These are phyloP conservation scores for Chalciporus sphaerocephalus DNA, from an alignment of 768 basidiomycete genomes.

Conservation along the genomic window DNA sequence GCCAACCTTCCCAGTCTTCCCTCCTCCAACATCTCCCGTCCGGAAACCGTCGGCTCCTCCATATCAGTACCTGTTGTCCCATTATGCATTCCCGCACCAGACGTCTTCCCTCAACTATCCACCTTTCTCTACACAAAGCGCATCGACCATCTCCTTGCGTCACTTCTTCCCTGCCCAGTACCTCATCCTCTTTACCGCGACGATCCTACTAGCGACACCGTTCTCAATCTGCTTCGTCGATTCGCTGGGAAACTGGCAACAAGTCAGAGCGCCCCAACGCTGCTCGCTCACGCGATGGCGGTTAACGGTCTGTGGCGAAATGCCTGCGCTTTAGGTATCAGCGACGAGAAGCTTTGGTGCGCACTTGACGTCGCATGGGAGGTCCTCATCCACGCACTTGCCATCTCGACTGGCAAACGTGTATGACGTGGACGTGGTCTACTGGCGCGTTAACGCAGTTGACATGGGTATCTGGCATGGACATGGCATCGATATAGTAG, in stretches of 20 bases:
- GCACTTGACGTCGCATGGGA: slow-evolving; percentile 50
- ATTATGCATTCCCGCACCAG: slow-evolving; percentile 64
- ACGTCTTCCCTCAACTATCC: slow-evolving; percentile 62
- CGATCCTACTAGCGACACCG: slow-evolving; percentile 20
- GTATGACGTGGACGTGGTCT: slow-evolving; percentile 7
- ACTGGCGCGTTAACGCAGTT: no score
- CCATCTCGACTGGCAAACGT: slow-evolving; percentile 23
- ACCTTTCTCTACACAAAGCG: slow-evolving; percentile 67
- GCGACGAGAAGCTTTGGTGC: slow-evolving; percentile 44
- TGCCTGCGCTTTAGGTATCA: slow-evolving; percentile 46
- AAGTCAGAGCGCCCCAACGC: slow-evolving; percentile 16
- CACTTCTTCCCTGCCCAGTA: slow-evolving; percentile 51
- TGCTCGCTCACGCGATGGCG: slow-evolving; percentile 34
- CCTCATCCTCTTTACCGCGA: slow-evolving; percentile 23
- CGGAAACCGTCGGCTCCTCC: slow-evolving; percentile 15
- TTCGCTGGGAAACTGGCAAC: slow-evolving; percentile 17
- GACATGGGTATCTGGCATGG: slow-evolving; percentile 5
- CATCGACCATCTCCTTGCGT: slow-evolving; percentile 50
- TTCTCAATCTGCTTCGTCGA: slow-evolving; percentile 9
- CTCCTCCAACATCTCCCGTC: slow-evolving; percentile 8
- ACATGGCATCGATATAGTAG: slow-evolving; percentile 9
- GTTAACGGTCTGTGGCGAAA: slow-evolving; percentile 52
- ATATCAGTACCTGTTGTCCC: slow-evolving; percentile 58
- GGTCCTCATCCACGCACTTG: slow-evolving; percentile 40
- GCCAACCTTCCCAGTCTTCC: slow-evolving; percentile 28